phyloP scores from a whole-genome alignment of 176 grass and related monocot genomes.

The Themeda triandra region DNA sequence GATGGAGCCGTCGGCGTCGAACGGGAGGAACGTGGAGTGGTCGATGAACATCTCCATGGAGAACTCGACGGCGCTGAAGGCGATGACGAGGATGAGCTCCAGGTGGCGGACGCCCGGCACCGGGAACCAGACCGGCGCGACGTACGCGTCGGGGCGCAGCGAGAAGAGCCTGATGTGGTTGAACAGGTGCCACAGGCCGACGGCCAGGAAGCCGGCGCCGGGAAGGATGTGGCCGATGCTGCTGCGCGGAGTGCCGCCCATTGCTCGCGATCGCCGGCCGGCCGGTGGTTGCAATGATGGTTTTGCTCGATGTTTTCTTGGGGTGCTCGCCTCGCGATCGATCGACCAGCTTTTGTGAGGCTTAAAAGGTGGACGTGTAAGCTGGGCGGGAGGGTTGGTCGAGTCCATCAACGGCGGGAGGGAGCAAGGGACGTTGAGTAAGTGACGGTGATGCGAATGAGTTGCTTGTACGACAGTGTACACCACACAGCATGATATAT shows the following conservation, averaged over 20 bases:
- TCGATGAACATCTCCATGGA: conserved; percentile 54
- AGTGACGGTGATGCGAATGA: conserved; percentile 10
- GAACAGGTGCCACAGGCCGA: conserved; percentile 76
- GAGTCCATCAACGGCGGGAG: neutral
- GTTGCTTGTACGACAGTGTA: conserved; percentile 44
- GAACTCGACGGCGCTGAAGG: conserved; percentile 52
- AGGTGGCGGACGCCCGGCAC: conserved; percentile 42
- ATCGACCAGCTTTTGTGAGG: neutral
- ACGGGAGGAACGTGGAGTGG: conserved; percentile 49
- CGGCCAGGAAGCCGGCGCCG: conserved; percentile 47
- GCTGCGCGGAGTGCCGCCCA: conserved; percentile 37
- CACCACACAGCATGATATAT: neutral
- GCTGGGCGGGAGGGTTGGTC: neutral
- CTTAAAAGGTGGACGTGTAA: conserved; percentile 28
- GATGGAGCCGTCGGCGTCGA: conserved; percentile 64
- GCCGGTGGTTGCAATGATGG: neutral
- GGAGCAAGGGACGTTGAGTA: conserved; percentile 15
- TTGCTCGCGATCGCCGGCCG: neutral
- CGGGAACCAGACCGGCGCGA: conserved; percentile 62
- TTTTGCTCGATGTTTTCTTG: conserved; percentile 1
- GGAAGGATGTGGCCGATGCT: conserved; percentile 72
- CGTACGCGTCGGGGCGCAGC: conserved; percentile 41
- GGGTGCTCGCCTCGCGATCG: conserved; percentile 12
- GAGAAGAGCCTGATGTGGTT: conserved; percentile 58
- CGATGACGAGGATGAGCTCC: conserved; percentile 49